Evolutionary conservation across 2,329 filamentous ascomycete species (phyloP), one percentile per base, ranked within the genome.

Genomic region (Fusarium nurragi): DNA sequence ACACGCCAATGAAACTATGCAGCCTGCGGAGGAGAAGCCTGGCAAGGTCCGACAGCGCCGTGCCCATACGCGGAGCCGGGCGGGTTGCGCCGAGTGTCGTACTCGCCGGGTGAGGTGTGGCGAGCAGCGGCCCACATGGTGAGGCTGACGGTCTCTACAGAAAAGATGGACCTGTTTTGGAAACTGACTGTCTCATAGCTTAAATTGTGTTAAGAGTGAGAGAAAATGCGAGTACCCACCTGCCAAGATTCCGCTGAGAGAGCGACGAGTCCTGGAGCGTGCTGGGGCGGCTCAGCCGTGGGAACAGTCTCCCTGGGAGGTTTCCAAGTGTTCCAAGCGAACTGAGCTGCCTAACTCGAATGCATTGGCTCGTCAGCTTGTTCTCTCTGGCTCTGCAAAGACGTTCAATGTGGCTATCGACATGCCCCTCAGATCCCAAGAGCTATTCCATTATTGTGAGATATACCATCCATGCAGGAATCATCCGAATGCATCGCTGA

Each of bases 391-490:
- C 2, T 54, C 58, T 11, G 5, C 18, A 2, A 23, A 30, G 9
- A 61, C 32, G 9, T 3, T 55, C 3, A 26, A 18, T 4, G n/a
- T 61, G 4, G 19, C 59, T 4, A 62, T 62, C 9, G 23, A 51
- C 0, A 62, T 62, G 59, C 59, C 59, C 3, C 16, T 62, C 12
- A 38, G 41, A 28, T 62, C 59, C 2, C 57, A 62, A 5, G 59
- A 62, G 10, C 28, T 62, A 6, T 61, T 62, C n/a, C 52, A 62
- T 25, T 62, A 62, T 4, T 62, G 59, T 62, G 23, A 6, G 50
- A 40, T 4, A 4, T 13, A 1, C 2, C 7, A 14, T 22, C 2
- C 11, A 4, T 4, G 2, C 5, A 6, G 2, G 3, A 1, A 25
- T 6, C 2, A 12, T 9, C 1, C 13, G 4, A 8, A 19, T 5